Percentiles rank a stretch among this genome's conserved stretches.
These are phyloP conservation scores for Exsudoporus frostii DNA, from an alignment of 768 basidiomycete genomes.

Conservation along the genomic window DNA sequence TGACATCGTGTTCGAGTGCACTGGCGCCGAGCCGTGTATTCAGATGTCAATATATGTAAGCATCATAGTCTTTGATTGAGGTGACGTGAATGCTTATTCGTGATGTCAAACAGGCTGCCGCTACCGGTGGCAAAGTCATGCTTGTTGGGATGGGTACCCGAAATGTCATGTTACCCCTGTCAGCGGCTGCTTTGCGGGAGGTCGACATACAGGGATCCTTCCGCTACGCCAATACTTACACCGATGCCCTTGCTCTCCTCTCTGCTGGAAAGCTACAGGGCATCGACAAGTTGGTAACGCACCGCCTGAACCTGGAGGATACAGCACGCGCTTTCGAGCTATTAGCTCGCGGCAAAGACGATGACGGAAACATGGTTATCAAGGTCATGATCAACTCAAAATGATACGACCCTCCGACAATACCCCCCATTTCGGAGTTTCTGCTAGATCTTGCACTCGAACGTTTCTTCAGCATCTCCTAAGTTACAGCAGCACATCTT, in stretches of 20 bases:
- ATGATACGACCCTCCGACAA: constrained; percentile 10
- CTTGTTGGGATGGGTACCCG: constrained; percentile 95
- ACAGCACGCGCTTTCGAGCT: constrained; percentile 79
- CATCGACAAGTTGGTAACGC: constrained; percentile 75
- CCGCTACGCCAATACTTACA: constrained; percentile 88
- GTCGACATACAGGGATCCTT: constrained; percentile 93
- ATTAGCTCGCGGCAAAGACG: constrained; percentile 72
- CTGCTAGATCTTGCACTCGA: constrained; percentile 8
- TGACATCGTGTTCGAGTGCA: constrained; percentile 93
- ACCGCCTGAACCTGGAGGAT: constrained; percentile 64
- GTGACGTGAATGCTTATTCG: constrained; percentile 12
- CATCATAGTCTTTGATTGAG: constrained; percentile 19
- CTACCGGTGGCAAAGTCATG: constrained; percentile 85
- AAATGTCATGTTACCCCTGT: constrained; percentile 78
- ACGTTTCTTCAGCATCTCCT: constrained; percentile 7
- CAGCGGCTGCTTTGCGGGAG: constrained; percentile 79
- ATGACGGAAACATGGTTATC: constrained; percentile 76
- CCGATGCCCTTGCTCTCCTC: constrained; percentile 77
- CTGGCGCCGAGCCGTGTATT: constrained; percentile 88
- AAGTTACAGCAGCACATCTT: constrained; percentile 13
- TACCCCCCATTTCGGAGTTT: constrained; percentile 1
- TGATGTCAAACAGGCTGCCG: constrained; percentile 57
- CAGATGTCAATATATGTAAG: constrained; percentile 89
- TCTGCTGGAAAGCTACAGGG: constrained; percentile 59
- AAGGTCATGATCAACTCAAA: constrained; percentile 78